These are phyloP conservation scores for Sclerotinia borealis DNA, from an alignment of 2,329 filamentous ascomycete genomes.

Conservation along the genomic window DNA sequence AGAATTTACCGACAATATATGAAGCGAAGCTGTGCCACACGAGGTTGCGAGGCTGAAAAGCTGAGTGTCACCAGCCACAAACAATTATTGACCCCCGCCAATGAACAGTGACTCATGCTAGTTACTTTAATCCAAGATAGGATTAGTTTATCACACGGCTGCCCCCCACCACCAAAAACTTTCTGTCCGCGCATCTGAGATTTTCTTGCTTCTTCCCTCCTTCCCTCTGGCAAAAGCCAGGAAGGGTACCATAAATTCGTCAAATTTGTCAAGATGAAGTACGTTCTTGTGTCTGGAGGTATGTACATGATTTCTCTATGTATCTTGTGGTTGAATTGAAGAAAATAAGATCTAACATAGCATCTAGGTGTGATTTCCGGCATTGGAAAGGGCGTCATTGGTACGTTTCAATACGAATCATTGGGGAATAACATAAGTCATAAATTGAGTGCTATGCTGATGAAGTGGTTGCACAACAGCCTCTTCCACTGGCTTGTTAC, in stretches of 20 bases:
- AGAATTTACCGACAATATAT: background rate
- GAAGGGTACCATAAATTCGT: conserved; percentile 23
- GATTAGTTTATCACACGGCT: background rate
- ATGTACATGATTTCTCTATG: background rate
- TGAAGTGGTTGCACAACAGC: conserved; percentile 37
- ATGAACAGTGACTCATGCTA: background rate
- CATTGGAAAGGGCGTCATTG: conserved; percentile 61
- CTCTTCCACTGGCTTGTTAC: conserved; percentile 65
- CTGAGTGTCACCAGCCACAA: background rate
- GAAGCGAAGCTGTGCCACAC: background rate
- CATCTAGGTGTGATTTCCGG: conserved; percentile 45
- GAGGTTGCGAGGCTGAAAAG: background rate
- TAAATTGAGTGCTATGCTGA: conserved; percentile 1
- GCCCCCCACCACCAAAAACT: conserved; percentile 13
- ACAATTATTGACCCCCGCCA: background rate
- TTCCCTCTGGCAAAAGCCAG: conserved; percentile 28
- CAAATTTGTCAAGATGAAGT: conserved; percentile 59
- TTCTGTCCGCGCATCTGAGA: conserved; percentile 4
- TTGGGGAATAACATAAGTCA: background rate
- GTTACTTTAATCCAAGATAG: background rate
- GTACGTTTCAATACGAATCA: conserved; percentile 37
- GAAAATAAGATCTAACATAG: conserved; percentile 17
- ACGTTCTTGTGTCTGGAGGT: conserved; percentile 76
- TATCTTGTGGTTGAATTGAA: background rate
- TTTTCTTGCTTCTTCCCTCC: conserved; percentile 18